Base-by-base conservation (phyloP, 2,329 filamentous ascomycete genomes). In the Didymella glomerata region DNA sequence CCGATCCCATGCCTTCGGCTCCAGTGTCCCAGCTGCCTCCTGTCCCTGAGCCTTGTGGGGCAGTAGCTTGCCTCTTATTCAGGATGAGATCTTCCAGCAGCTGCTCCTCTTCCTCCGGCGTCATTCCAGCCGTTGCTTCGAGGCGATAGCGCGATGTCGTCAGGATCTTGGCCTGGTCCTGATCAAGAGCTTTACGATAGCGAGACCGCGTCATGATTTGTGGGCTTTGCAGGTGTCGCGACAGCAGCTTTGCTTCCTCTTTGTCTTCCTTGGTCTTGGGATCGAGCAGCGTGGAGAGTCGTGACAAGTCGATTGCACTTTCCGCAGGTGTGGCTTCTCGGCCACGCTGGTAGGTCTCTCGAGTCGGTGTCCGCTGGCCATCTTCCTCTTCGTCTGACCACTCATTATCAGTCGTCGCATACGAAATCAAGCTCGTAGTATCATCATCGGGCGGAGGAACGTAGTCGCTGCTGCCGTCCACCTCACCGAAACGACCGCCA, bases 401-500 rank as follows among this genome's bases (percentile, higher is more conserved):
- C 8, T 72, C 76, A 13, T 72, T 70, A 10, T 76, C 79, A 2
- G 77, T 80, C 8, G 82, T 84, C 2, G 83, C 82, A 69, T 83
- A 83, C 0, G 92, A 92, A n/a, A 95, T 79, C 34, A 96, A 83
- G 70, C 93, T 97, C 0, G 92, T 96, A 9, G 85, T 86, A 71
- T 96, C 92, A 71, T 89, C 88, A 44, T 89, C 83, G 11, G 81
- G 76, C 2, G 76, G 69, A 0, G 88, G 88, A 30, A 82, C 76
- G 74, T 93, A 98, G 62, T 94, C 90, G 27, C 90, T 91, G 70
- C 91, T 97, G 5, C 83, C 83, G 73, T 98, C 94, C 30, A 88
- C 83, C 16, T 89, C 88, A 1, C 94, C 93, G 88, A 92, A 97
- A 80, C 91, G 91, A 8, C 91, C 92, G 20, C 92, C 92, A 53